These are phyloP conservation scores for Hondaea fermentalgiana DNA, from an alignment of 108 stramenopile species.

Conservation along the genomic window DNA sequence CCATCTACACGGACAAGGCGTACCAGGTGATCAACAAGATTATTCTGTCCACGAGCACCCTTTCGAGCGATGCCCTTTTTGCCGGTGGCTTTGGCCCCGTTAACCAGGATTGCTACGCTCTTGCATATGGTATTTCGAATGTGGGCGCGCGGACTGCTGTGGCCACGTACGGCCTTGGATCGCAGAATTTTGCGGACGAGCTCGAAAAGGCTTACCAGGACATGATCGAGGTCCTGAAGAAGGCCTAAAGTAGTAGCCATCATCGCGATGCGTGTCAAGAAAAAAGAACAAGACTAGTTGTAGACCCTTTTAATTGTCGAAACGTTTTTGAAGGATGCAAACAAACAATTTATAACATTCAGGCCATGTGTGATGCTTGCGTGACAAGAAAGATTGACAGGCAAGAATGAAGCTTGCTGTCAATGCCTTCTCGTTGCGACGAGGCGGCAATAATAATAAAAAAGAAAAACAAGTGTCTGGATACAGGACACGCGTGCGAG, in stretches of 20 bases:
- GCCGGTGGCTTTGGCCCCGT: conserved; percentile 29
- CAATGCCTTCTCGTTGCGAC: too few relatives aligned
- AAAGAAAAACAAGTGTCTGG: too few relatives aligned
- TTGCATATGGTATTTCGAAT: conserved; percentile 11
- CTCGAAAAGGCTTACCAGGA: neutral
- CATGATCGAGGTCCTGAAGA: neutral
- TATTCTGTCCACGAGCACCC: conserved; percentile 16
- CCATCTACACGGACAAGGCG: conserved; percentile 19
- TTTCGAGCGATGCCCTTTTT: neutral
- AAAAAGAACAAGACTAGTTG: too few relatives aligned
- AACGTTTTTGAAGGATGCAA: too few relatives aligned
- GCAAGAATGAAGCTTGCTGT: too few relatives aligned
- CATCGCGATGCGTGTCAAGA: too few relatives aligned
- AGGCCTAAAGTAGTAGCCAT: neutral
- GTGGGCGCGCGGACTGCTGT: conserved; percentile 13
- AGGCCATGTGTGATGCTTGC: too few relatives aligned
- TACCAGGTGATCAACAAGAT: neutral
- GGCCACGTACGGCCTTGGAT: conserved; percentile 18
- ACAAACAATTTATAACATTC: too few relatives aligned
- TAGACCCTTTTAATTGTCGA: too few relatives aligned
- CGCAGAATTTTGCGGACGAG: neutral
- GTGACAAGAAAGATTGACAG: too few relatives aligned
- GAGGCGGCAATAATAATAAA: too few relatives aligned
- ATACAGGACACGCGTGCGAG: too few relatives aligned
- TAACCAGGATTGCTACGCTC: neutral